Conservation (phyloP, 192 early-diverging fungal species). For the Dispira simplex region DNA sequence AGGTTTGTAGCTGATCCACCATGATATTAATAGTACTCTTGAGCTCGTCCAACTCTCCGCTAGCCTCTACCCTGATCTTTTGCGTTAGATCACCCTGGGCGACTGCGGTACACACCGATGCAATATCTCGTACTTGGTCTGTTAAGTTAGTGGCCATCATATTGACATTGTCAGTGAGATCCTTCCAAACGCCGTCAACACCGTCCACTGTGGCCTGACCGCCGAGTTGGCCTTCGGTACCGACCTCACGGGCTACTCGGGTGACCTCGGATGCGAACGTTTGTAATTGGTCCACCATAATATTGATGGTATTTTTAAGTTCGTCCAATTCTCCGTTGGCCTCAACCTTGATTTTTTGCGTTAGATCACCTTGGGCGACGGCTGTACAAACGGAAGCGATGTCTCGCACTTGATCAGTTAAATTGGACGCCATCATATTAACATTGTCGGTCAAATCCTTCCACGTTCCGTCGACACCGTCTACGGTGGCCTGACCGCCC, state of each 20-base stretch:
- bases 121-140: constrained; percentile 33
- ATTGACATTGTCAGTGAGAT: constrained; percentile 38
- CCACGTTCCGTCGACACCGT: constrained; percentile 36
- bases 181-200: constrained; percentile 36
- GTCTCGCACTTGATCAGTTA: constrained; percentile 36
- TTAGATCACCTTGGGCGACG: constrained; percentile 30
- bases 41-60: constrained; percentile 30
- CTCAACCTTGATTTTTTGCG: constrained; percentile 24
- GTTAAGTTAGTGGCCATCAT: constrained; percentile 40
- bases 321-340: constrained; percentile 25
- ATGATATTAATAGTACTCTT: constrained; percentile 33
- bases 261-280: constrained; percentile 34
- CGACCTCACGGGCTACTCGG: constrained; percentile 29
- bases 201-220: constrained; percentile 30
- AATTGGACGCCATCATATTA: constrained; percentile 35
- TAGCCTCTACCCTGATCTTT: constrained; percentile 25
- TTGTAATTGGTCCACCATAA: constrained; percentile 31
- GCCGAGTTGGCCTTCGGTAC: constrained; percentile 25
- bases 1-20: constrained; percentile 36
- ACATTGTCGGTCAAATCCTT: constrained; percentile 40
- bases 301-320: constrained; percentile 23
- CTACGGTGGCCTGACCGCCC: constrained; percentile 36
- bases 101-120: constrained; percentile 27
- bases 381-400: constrained; percentile 31
- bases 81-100: constrained; percentile 30